Evolutionary conservation across 306 rosid genomes (phyloP).

Genomic region (Casuarina cunninghamiana): DNA sequence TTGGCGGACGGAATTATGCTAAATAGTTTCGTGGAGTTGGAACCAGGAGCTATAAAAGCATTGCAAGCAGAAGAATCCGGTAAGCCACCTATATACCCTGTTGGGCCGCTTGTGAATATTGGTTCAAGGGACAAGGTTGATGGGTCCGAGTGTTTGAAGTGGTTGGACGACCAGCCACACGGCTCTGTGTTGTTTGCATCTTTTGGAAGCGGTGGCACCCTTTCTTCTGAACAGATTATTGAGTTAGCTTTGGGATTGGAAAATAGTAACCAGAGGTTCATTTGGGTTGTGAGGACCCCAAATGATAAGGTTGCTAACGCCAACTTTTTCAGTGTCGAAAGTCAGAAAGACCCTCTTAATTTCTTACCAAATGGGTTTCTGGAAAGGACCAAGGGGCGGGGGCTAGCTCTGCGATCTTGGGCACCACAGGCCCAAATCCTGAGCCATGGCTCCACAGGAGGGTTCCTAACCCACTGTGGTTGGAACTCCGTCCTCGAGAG

Average conservation of each 20-base stretch:
- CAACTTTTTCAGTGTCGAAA: conserved; percentile 45
- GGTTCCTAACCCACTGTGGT: conserved; percentile 77
- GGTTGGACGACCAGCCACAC: conserved; percentile 64
- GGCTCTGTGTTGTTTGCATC: conserved; percentile 52
- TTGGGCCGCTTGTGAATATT: conserved; percentile 37
- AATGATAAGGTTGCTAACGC: conserved; percentile 28
- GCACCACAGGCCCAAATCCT: conserved; percentile 72
- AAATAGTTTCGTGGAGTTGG: conserved; percentile 37
- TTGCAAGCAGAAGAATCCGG: conserved; percentile 5
- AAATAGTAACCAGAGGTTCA: conserved; percentile 46
- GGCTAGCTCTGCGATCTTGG: conserved; percentile 54
- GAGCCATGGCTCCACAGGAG: conserved; percentile 61
- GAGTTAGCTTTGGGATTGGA: conserved; percentile 57
- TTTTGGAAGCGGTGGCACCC: conserved; percentile 66
- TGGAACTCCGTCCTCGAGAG: conserved; percentile 78
- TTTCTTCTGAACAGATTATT: conserved; percentile 25
- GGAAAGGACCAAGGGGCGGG: conserved; percentile 52
- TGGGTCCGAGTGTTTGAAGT: conserved; percentile 37
- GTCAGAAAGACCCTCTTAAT: conserved; percentile 25
- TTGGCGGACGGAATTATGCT: conserved; percentile 34
- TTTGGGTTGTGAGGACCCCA: conserved; percentile 59
- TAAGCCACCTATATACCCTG: conserved; percentile 24
- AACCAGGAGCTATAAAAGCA: conserved; percentile 18
- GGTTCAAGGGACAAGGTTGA: background rate
- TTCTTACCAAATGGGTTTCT: conserved; percentile 63